Base-by-base conservation (phyloP, 1,139 yeast genomes). In the Hansenula sp. region DNA sequence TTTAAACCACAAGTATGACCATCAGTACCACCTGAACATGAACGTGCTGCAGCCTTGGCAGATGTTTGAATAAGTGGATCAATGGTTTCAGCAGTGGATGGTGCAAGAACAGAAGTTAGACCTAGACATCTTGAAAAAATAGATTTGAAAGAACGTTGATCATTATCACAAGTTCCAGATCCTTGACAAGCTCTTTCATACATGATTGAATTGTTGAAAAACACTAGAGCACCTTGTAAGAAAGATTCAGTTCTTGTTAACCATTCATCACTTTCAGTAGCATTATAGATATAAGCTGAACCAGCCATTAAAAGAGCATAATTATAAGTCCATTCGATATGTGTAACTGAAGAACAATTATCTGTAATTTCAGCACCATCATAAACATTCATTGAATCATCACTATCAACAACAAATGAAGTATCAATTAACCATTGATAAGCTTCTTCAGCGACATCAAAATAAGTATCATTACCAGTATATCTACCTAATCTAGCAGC, bases 1-100 rank as follows among this genome's bases (percentile, higher is more conserved):
- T 83, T 73, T 43, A 77, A 62, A 26, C 97, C 97, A 68, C 97
- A 90, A 0, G 96, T 89, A 55, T 83, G 88, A 12, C 88, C 88
- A 65, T 89, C 96, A 4, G 64, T 48, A 57, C 97, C 97, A 51
- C 96, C 97, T 6, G 77, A 64, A 64, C 97, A 88, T 1, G 90
- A 31, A 10, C 22, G 19, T 6, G 34, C 34, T 2, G 34, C 83
- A 17, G 32, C 92, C 25, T 51, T 53, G 1, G 92, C 88, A 30
- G 81, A 70, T 7, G 64, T 45, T 34, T 62, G 62, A 29, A 79
- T 47, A 51, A 68, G 66, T 3, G 64, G 57, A 38, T 57, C 55
- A 35, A 79, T 69, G 0, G 53, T 53, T 12, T 61, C 66, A 29
- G 61, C 56, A 1, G 82, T 65, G 29, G 64, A 65, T 1, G 82